Evolutionary conservation across 2,329 filamentous ascomycete genomes (phyloP).

Genomic region (Diaporthe caulivora): DNA sequence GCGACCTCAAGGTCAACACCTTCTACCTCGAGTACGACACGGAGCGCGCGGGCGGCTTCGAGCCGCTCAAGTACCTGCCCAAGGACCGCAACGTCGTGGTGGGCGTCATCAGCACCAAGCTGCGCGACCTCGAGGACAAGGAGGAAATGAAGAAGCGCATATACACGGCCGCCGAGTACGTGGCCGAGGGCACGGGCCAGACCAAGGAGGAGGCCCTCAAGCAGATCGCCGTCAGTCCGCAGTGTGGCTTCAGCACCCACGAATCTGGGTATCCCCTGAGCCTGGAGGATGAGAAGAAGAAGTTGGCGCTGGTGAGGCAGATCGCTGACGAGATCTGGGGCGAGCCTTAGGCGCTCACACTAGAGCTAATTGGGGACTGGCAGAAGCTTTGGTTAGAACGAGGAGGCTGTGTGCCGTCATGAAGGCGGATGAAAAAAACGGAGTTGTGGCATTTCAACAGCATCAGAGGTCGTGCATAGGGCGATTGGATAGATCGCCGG

Average conservation of each 20-base stretch:
- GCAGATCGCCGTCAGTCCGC: constrained; percentile 76
- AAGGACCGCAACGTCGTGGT: constrained; percentile 73
- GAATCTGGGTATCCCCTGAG: constrained; percentile 78
- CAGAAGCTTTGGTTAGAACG: background rate
- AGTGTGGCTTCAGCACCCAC: constrained; percentile 82
- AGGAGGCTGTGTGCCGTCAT: background rate
- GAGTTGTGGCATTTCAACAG: constrained; percentile 37
- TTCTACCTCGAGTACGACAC: constrained; percentile 80
- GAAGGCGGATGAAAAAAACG: constrained; percentile 1
- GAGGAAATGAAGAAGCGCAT: constrained; percentile 72
- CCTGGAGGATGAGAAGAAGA: constrained; percentile 79
- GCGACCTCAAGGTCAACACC: constrained; percentile 72
- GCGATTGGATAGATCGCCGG: constrained; percentile 19
- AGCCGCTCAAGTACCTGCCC: constrained; percentile 72
- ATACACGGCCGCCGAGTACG: constrained; percentile 72
- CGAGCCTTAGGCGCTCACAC: constrained; percentile 59
- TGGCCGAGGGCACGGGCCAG: constrained; percentile 76
- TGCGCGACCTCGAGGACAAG: constrained; percentile 72
- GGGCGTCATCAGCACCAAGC: constrained; percentile 74
- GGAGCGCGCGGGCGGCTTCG: constrained; percentile 73
- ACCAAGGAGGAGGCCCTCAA: constrained; percentile 75
- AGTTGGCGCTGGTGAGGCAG: constrained; percentile 76
- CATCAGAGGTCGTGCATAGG: constrained; percentile 36
- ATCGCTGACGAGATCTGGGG: constrained; percentile 81
- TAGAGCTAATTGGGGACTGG: background rate